Evolutionary conservation across 2,329 filamentous ascomycete species (phyloP).

Genomic region (Cercospora zeae-maydis): DNA sequence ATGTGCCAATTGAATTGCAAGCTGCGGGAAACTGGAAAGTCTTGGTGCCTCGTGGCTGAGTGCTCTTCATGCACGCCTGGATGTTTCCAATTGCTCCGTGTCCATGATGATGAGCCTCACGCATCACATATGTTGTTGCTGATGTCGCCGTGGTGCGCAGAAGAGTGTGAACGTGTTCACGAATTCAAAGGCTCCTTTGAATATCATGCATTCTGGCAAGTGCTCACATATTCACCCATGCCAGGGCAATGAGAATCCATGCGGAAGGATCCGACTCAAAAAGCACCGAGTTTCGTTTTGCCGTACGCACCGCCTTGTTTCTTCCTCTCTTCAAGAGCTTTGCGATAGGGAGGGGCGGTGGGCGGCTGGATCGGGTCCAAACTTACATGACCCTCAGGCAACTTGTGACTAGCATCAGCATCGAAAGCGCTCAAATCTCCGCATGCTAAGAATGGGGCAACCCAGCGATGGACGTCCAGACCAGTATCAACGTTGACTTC

Average conservation of each 20-base stretch:
- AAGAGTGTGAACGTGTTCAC: background rate
- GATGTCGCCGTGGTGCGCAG: background rate
- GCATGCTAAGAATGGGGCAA: slow-evolving; percentile 94
- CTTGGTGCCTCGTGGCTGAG: background rate
- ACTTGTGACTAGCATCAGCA: slow-evolving; percentile 87
- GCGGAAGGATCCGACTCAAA: background rate
- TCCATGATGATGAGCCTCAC: too few species aligned
- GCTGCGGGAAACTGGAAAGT: background rate
- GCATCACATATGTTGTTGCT: background rate
- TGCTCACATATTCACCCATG: background rate
- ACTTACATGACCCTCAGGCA: slow-evolving; percentile 81
- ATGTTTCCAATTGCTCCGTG: too few species aligned
- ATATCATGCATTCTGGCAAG: background rate
- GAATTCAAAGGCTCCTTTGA: background rate
- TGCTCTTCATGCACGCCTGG: background rate
- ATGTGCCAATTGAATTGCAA: background rate
- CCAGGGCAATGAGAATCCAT: background rate
- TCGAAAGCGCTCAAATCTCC: slow-evolving; percentile 93
- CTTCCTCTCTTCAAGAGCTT: slow-evolving; percentile 79
- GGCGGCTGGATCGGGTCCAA: slow-evolving; percentile 92
- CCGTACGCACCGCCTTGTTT: slow-evolving; percentile 72
- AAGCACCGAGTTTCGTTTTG: slow-evolving; percentile 55
- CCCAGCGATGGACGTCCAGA: slow-evolving; percentile 59
- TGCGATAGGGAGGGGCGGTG: slow-evolving; percentile 91
- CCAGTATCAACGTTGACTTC: slow-evolving; percentile 46